Conservation (phyloP, 73 alveolate genomes). For the Stentor roeselii region DNA sequence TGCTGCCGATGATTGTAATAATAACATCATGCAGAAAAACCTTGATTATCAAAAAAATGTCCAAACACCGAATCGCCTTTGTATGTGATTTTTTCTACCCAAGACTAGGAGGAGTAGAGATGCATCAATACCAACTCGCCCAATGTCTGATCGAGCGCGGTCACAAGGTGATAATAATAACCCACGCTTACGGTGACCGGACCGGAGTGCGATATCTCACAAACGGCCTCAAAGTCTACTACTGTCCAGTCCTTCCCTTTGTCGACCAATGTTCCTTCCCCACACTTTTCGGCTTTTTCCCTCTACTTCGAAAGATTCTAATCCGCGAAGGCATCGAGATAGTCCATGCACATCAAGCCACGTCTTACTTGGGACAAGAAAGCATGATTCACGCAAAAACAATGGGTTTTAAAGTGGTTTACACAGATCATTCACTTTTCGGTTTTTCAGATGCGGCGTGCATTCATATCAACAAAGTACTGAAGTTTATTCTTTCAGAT, state of each 20-base stretch:
- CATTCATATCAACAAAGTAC: conserved; percentile 74
- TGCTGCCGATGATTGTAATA: too few relatives aligned
- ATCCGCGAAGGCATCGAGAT: conserved; percentile 93
- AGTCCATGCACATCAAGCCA: conserved; percentile 98
- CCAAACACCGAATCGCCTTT: conserved; percentile 51
- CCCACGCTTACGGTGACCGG: conserved; percentile 87
- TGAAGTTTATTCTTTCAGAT: conserved; percentile 68
- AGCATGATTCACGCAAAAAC: conserved; percentile 77
- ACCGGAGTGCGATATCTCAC: conserved; percentile 97
- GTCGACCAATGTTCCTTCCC: conserved; percentile 50
- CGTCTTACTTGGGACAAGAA: conserved; percentile 74
- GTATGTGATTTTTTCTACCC: conserved; percentile 89
- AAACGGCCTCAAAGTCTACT: conserved; percentile 95
- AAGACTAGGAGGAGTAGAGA: conserved; percentile 99
- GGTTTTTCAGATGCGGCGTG: conserved; percentile 96
- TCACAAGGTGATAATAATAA: conserved; percentile 89
- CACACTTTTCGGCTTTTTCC: conserved; percentile 43
- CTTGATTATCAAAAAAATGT: too few relatives aligned
- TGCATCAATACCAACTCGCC: conserved; percentile 94
- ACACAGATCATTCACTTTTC: conserved; percentile 98
- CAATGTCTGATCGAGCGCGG: conserved; percentile 91
- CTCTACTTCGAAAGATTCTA: conserved; percentile 77
- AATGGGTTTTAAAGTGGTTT: conserved; percentile 85
- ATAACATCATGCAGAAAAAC: too few relatives aligned
- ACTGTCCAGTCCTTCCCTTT: conserved; percentile 68